A percentile compares a stretch with the other conserved stretches of the same genome.
phyloP scores from a whole-genome alignment of 306 rosid genomes.

The Citrullus mucosospermus region DNA sequence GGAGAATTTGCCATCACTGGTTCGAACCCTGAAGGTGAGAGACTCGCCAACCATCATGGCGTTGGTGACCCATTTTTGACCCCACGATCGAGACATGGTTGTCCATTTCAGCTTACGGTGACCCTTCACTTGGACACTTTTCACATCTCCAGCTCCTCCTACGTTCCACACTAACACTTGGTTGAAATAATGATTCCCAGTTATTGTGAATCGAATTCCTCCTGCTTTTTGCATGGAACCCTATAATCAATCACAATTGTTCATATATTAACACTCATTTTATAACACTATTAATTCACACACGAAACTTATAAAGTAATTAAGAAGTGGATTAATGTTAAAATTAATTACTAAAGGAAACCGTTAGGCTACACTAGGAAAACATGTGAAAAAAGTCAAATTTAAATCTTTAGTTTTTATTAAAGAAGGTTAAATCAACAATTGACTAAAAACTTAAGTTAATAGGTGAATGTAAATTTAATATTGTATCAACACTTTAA shows the following conservation, averaged over 20 bases:
- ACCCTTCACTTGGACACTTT: slow-evolving; percentile 47
- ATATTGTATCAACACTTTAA: too few species aligned
- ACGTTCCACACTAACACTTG: slow-evolving; percentile 52
- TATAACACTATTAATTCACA: too few species aligned
- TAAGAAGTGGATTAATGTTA: too few species aligned
- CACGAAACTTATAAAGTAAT: too few species aligned
- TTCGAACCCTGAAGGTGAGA: slow-evolving; percentile 41
- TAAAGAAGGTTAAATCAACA: too few species aligned
- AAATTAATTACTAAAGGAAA: too few species aligned
- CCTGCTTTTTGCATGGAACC: slow-evolving; percentile 44
- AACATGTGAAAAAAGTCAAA: too few species aligned
- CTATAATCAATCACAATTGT: not conserved
- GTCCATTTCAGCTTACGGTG: slow-evolving; percentile 46
- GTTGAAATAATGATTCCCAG: slow-evolving; percentile 63
- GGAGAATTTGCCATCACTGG: slow-evolving; percentile 43
- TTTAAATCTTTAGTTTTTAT: too few species aligned
- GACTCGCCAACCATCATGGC: slow-evolving; percentile 50
- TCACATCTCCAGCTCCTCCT: slow-evolving; percentile 66
- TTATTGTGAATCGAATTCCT: slow-evolving; percentile 57
- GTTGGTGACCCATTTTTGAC: slow-evolving; percentile 57
- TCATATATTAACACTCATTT: too few species aligned
- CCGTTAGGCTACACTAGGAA: too few species aligned
- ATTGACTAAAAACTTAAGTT: too few species aligned
- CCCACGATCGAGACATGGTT: slow-evolving; percentile 46
- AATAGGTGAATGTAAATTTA: too few species aligned